A percentile compares a stretch with the other conserved stretches of the same genome.
Conservation (phyloP, 78 protist species). For the Trichosphaerium sp. region DNA sequence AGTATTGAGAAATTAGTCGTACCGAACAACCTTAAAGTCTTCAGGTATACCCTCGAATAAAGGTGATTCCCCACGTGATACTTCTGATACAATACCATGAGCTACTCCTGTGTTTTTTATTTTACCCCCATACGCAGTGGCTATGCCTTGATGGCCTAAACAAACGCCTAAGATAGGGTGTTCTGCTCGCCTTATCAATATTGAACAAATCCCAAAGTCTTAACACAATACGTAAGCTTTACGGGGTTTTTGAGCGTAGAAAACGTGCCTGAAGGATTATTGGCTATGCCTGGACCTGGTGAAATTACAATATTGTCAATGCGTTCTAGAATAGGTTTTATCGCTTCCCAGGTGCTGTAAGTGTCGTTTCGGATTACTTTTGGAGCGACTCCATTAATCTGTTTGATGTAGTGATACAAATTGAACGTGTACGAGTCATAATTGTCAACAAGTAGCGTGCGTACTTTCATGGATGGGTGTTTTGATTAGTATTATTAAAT, state of each 20-base stretch:
- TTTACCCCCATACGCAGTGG: slow-evolving; percentile 1
- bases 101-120: neutral
- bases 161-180: slow-evolving; percentile 66
- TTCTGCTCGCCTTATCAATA: neutral
- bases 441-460: slow-evolving; percentile 43
- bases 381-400: slow-evolving; percentile 4
- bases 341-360: neutral
- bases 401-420: slow-evolving; percentile 6
- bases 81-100: neutral
- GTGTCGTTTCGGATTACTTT: slow-evolving; percentile 28
- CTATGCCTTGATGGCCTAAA: slow-evolving; percentile 62
- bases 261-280: neutral
- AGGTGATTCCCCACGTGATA: neutral
- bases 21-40: slow-evolving; percentile 39
- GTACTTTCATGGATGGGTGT: too few species aligned
- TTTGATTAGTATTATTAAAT: too few species aligned
- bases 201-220: slow-evolving; percentile 44
- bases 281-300: slow-evolving; percentile 53
- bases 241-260: neutral
- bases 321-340: neutral
- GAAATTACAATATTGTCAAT: slow-evolving; percentile 29
- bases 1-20: slow-evolving; percentile 14
- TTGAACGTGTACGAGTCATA: slow-evolving; percentile 61
- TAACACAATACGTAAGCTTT: neutral
- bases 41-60: slow-evolving; percentile 31